Base-by-base conservation (phyloP, 305 asterid species). In the Fraxinus latifolia region DNA sequence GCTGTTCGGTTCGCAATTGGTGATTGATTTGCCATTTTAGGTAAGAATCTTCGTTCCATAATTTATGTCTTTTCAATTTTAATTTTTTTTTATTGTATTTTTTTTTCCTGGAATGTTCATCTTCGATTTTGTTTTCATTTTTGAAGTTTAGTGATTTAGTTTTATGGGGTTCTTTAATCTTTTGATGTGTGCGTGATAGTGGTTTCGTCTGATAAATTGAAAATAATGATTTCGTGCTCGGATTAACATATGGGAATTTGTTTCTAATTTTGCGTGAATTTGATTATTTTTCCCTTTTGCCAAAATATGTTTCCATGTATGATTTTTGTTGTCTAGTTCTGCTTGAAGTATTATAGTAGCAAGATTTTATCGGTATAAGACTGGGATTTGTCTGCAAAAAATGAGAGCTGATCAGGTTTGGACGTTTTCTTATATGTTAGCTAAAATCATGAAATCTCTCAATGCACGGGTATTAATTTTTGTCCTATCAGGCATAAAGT, bases 1-100 rank as follows among this genome's bases (percentile, higher is more conserved):
- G 91, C 88, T 87, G 39, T 79, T 83, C 87, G 86, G 76, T 86
- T 87, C 67, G 81, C 85, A 72, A 68, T 82, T 82, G 58, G 81
- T 84, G 82, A 75, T 74, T 73, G 67, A 88, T 82, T 85, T 79
- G 7, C 76, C 37, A 77, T 82, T 87, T 86, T 86, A 86, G 93
- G 95, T 90, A 83, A 67, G 83, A 17, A 17, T 67, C n/a, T 50
- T 67, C 4, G 11, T 11, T 25, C 3, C 74, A 11, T 79, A 79
- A 72, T 80, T 78, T 39, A 32, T 53, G 44, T 83, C 62, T 75
- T 82, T 25, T 39, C 5, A 14, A 79, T 79, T 71, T 76, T 23
- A 17, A 15, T 27, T 39, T 4, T 14, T 42, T 14, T 50, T 44
- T 0, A 8, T 8, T 39, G 12, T 7, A 0, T 11, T 2, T 11